phyloP scores from a whole-genome alignment of 2,329 filamentous ascomycete genomes.

The Colletotrichum shisoi region DNA sequence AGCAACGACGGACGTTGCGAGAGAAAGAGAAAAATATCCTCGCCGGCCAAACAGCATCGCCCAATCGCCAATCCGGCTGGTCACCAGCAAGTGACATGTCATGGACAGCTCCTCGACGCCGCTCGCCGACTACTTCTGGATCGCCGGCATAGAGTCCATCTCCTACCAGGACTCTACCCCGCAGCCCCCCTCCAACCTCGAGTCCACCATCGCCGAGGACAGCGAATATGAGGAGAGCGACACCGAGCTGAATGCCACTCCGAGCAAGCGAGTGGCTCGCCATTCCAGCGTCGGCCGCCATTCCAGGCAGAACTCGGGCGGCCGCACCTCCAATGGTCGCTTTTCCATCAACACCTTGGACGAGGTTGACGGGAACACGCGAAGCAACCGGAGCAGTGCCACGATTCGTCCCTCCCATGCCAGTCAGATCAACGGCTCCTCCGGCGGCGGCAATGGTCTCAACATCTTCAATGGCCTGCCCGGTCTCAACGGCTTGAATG shows the following conservation, averaged over 20 bases:
- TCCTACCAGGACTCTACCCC: conserved; percentile 64
- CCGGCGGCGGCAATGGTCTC: conserved; percentile 39
- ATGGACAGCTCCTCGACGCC: conserved; percentile 70
- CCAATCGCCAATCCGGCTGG: conserved; percentile 35
- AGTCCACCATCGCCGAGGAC: conserved; percentile 70
- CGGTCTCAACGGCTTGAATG: conserved; percentile 20
- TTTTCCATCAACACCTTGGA: conserved; percentile 65
- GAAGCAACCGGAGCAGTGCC: conserved; percentile 71
- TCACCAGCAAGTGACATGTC: conserved; percentile 52
- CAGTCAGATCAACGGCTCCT: conserved; percentile 36
- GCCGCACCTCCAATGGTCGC: conserved; percentile 64
- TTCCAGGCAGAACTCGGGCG: conserved; percentile 68
- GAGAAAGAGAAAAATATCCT: conserved; percentile 29
- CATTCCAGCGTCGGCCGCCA: conserved; percentile 63
- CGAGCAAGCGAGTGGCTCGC: conserved; percentile 54
- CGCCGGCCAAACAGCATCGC: conserved; percentile 35
- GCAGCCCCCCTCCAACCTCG: conserved; percentile 55
- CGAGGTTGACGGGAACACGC: conserved; percentile 65
- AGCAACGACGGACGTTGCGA: conserved; percentile 26
- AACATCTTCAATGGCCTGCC: conserved; percentile 47
- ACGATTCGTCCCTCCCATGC: conserved; percentile 63
- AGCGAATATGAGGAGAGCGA: conserved; percentile 62
- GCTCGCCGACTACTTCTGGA: conserved; percentile 79
- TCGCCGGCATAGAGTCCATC: conserved; percentile 73
- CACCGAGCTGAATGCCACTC: conserved; percentile 44